Base-by-base conservation (phyloP, 202 grass and related monocot genomes). In the Saccharum hybrid region DNA sequence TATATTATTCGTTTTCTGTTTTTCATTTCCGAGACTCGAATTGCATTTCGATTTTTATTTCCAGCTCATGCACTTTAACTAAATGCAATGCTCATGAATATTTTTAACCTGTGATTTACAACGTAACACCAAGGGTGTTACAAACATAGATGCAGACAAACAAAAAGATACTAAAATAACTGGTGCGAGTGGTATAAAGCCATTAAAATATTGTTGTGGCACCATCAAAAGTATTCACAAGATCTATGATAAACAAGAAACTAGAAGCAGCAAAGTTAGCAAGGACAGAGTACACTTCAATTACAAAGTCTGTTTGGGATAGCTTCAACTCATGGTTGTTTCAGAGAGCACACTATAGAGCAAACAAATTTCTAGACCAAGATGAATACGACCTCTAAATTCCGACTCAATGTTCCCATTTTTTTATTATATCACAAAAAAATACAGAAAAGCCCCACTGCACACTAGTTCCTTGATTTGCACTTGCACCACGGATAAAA, bases 191-290 rank as follows among this genome's bases (percentile, higher is more conserved):
- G 31, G 31, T 51, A 73, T 65, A 8, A 23, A 68, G 49, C 6
- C 13, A 68, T 45, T 33, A 10, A 33, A 18, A 76, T 38, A 82
- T 60, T 63, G 12, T 7, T 64, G 54, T 31, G 30, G 26, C 28
- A 39, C 18, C 64, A 4, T 66, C 16, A 56, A 54, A 76, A 71
- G 8, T 38, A 75, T 4, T 66, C 1, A 6, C 14, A 62, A 28
- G 31, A 75, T 72, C n/a, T 40, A 72, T 2, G 6, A 40, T 66
- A 26, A 54, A 85, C 14, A 79, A 73, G 1, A 54, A 48, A 37
- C 15, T 45, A 80, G 43, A 66, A 72, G 79, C 34, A 81, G 16
- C 14, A 49, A 15, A 74, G 3, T 36, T 52, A 74, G 8, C 16
- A 63, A 48, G 0, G 12, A 48, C 3, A 0, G 45, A 41, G 15